phyloP scores from a whole-genome alignment of 148 eudicot species.

The Camellia lanceoleosa region DNA sequence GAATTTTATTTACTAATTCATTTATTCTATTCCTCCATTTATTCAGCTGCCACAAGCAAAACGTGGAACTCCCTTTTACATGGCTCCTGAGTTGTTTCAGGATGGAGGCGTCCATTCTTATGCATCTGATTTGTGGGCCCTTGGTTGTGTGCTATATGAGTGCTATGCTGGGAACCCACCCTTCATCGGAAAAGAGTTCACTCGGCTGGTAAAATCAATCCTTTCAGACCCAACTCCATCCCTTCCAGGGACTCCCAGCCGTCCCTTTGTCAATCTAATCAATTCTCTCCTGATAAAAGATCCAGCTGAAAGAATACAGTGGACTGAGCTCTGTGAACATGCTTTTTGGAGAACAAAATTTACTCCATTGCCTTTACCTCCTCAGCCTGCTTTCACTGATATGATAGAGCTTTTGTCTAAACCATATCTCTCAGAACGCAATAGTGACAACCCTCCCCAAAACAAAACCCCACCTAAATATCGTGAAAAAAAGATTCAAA shows the following conservation, averaged over 20 bases:
- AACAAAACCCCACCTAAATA: conserved; percentile 60
- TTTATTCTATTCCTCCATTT: conserved; percentile 22
- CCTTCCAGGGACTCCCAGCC: conserved; percentile 81
- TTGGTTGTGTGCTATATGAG: conserved; percentile 96
- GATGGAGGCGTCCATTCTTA: conserved; percentile 97
- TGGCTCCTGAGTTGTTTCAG: conserved; percentile 99
- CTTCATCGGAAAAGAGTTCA: conserved; percentile 79
- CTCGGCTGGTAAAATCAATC: conserved; percentile 80
- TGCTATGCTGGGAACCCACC: conserved; percentile 92
- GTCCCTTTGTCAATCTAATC: conserved; percentile 77
- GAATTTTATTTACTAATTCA: conserved; percentile 9
- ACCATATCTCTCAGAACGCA: conserved; percentile 67
- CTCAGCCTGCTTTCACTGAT: conserved; percentile 74
- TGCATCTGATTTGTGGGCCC: conserved; percentile 98
- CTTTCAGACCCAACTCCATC: conserved; percentile 85
- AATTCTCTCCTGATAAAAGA: conserved; percentile 86
- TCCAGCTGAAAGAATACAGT: conserved; percentile 92
- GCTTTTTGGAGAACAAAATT: conserved; percentile 76
- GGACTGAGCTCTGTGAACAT: conserved; percentile 84
- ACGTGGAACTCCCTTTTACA: conserved; percentile 97
- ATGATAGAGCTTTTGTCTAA: conserved; percentile 65
- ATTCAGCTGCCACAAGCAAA: conserved; percentile 86
- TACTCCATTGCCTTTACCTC: conserved; percentile 51
- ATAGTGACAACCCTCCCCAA: conserved; percentile 51
- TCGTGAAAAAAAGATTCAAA: conserved; percentile 58